Percentiles rank a stretch among this genome's conserved stretches.
These are phyloP conservation scores for Stachybotrys chlorohalonatus DNA, from an alignment of 2,329 filamentous ascomycete species.

Conservation along the genomic window DNA sequence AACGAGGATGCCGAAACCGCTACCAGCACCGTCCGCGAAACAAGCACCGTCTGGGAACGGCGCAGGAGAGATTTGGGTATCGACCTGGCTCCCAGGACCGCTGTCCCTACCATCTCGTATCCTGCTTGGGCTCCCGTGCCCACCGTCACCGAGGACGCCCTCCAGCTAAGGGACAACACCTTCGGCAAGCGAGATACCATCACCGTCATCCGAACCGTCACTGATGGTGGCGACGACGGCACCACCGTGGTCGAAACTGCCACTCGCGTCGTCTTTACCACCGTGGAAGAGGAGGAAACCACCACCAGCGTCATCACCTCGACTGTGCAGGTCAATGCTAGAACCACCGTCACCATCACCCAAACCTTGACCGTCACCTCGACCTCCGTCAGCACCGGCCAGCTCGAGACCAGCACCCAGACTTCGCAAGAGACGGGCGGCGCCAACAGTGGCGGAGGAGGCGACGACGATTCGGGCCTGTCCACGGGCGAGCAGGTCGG, in stretches of 20 bases:
- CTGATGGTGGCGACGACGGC: constrained; percentile 7
- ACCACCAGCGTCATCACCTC: constrained; percentile 20
- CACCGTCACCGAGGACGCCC: constrained; percentile 8
- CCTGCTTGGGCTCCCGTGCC: constrained; percentile 9
- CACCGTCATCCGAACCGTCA: constrained; percentile 8
- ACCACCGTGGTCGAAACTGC: constrained; percentile 18
- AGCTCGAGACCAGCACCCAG: constrained; percentile 15
- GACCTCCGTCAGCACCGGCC: constrained; percentile 20
- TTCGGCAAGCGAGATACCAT: constrained; percentile 22
- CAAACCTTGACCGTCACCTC: constrained; percentile 25
- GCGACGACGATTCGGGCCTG: constrained; percentile 17
- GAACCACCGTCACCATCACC: constrained; percentile 26
- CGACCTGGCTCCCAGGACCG: constrained; percentile 16
- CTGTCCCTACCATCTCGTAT: constrained; percentile 5
- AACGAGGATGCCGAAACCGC: constrained; percentile 22
- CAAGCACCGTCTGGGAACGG: constrained; percentile 22
- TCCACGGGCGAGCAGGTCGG: constrained; percentile 34
- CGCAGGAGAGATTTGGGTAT: constrained; percentile 18
- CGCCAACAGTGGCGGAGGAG: constrained; percentile 5
- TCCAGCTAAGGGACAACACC: constrained; percentile 18
- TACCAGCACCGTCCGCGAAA: constrained; percentile 24
- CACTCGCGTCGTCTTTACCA: constrained; percentile 21
- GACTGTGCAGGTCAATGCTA: constrained; percentile 24
- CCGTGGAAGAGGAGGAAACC: constrained; percentile 17
- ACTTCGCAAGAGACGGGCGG: constrained; percentile 8